These are phyloP conservation scores for Lentinula detonsa DNA, from an alignment of 768 basidiomycete genomes.

Conservation along the genomic window DNA sequence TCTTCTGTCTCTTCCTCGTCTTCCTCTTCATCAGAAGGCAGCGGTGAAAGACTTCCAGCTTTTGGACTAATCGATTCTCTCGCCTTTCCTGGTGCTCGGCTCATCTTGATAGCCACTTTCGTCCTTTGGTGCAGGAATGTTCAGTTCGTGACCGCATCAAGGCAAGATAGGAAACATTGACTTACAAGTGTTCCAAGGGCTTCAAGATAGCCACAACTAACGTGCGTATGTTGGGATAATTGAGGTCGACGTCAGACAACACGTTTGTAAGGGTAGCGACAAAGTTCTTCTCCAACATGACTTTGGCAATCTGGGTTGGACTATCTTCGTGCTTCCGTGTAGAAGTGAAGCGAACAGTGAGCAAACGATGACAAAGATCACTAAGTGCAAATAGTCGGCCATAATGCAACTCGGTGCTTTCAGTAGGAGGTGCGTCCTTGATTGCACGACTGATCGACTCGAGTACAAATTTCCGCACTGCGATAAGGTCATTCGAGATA, in stretches of 20 bases:
- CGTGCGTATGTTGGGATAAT: constrained; percentile 85
- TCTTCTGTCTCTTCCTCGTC: constrained; percentile 51
- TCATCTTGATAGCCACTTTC: constrained; percentile 98
- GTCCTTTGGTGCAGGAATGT: constrained; percentile 45
- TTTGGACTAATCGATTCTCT: constrained; percentile 51
- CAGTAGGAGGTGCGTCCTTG: constrained; percentile 60
- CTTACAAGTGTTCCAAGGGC: constrained; percentile 87
- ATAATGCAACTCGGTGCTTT: constrained; percentile 71
- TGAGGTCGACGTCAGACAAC: constrained; percentile 89
- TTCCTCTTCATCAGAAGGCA: constrained; percentile 48
- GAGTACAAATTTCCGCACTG: constrained; percentile 88
- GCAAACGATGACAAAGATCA: constrained; percentile 82
- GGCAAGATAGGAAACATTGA: constrained; percentile 1
- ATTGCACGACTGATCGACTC: constrained; percentile 84
- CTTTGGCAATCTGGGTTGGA: constrained; percentile 90
- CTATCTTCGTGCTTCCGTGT: constrained; percentile 64
- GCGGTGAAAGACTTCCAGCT: constrained; percentile 42
- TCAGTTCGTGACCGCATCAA: constrained; percentile 2
- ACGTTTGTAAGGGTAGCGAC: constrained; percentile 85
- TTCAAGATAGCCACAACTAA: constrained; percentile 84
- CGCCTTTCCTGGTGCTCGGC: constrained; percentile 60
- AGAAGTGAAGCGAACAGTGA: constrained; percentile 68
- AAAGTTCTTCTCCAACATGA: constrained; percentile 98
- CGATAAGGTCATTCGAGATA: constrained; percentile 67
- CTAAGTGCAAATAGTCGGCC: constrained; percentile 82